Percentiles rank a stretch among this genome's conserved stretches.
Conservation (phyloP, 2,329 filamentous ascomycete species). For the Aciculosporium take region DNA sequence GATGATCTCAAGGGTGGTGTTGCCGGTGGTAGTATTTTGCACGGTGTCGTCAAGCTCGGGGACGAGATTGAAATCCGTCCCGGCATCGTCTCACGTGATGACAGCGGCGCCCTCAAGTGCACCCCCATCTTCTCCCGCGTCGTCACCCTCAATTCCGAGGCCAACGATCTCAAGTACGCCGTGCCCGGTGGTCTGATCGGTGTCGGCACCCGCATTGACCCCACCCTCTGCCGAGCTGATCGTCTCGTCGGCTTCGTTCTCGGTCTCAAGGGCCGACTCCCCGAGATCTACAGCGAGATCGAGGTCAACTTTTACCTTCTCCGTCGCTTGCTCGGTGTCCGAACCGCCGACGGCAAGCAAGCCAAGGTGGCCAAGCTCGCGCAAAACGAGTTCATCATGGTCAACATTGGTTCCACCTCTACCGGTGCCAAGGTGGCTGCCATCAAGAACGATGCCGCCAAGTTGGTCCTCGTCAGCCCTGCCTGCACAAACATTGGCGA, state of each 20-base stretch:
- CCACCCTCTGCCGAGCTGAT: conserved; percentile 95
- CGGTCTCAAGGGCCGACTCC: conserved; percentile 82
- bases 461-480: conserved; percentile 80
- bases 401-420: conserved; percentile 96
- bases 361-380: conserved; percentile 96
- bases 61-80: conserved; percentile 98
- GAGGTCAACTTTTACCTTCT: conserved; percentile 99
- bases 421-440: conserved; percentile 95
- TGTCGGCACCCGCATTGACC: conserved; percentile 95
- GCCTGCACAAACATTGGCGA: conserved; percentile 96
- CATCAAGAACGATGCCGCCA: conserved; percentile 95
- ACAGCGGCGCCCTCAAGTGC: conserved; percentile 87
- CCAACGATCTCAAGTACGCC: conserved; percentile 96
- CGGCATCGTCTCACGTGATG: conserved; percentile 94
- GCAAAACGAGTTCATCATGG: conserved; percentile 99
- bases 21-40: conserved; percentile 90
- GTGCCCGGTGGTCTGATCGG: conserved; percentile 95
- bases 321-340: conserved; percentile 84
- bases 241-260: conserved; percentile 97
- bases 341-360: conserved; percentile 96
- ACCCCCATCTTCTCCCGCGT: conserved; percentile 94
- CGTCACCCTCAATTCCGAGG: conserved; percentile 89
- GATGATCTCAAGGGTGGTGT: conserved; percentile 98
- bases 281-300: conserved; percentile 94
- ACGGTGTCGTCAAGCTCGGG: conserved; percentile 89